A percentile compares a stretch with the other conserved stretches of the same genome.
These are phyloP conservation scores for Lachancea meyersii DNA, from an alignment of 805 yeast genomes.

Conservation along the genomic window DNA sequence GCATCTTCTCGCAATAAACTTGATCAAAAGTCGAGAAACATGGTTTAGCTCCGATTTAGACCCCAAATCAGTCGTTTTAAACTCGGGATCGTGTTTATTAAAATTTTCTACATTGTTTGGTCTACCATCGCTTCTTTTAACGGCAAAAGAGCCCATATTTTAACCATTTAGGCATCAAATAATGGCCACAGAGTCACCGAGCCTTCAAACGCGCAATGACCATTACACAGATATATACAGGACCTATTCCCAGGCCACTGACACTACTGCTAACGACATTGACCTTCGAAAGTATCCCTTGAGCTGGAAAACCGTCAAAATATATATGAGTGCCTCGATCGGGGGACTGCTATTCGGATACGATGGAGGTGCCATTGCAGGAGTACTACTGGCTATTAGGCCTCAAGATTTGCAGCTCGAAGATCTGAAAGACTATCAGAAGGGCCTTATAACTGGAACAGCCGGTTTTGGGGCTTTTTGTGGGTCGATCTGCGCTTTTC, in stretches of 20 bases:
- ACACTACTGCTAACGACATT: conserved; percentile 26
- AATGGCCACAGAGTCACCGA: neutral
- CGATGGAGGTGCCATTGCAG: conserved; percentile 60
- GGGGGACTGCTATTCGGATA: conserved; percentile 61
- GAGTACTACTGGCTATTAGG: conserved; percentile 43
- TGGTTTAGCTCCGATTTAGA: too few relatives aligned
- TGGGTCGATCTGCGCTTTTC: conserved; percentile 47
- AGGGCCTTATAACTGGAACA: conserved; percentile 40
- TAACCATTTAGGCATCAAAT: neutral
- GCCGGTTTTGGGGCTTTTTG: conserved; percentile 50
- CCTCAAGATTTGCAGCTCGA: conserved; percentile 36
- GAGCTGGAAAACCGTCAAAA: conserved; percentile 16
- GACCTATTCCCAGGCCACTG: conserved; percentile 24
- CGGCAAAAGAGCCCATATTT: too few relatives aligned
- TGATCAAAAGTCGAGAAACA: too few relatives aligned
- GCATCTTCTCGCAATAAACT: too few relatives aligned
- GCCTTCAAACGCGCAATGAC: conserved; percentile 17
- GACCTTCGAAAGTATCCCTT: conserved; percentile 26
- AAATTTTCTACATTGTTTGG: too few relatives aligned
- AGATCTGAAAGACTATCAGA: conserved; percentile 32
- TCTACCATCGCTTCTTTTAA: too few relatives aligned
- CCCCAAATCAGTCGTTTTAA: too few relatives aligned
- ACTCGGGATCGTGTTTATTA: too few relatives aligned
- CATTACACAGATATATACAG: conserved; percentile 29
- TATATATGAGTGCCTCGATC: conserved; percentile 38